Conservation (phyloP, 768 basidiomycete species). For the Hemileccinum impolitum region DNA sequence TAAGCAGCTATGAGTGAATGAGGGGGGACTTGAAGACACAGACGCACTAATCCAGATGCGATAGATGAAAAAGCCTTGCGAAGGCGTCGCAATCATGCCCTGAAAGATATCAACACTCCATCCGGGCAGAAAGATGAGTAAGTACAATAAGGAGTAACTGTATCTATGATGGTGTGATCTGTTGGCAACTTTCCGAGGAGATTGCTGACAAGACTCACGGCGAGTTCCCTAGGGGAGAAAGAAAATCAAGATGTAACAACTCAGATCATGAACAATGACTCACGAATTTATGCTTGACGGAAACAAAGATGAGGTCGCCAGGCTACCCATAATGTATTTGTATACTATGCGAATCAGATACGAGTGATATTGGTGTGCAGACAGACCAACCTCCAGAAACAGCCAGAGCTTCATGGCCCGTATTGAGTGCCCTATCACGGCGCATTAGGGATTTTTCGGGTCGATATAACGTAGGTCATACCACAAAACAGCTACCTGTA, state of each 20-base stretch:
- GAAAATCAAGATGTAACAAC: neutral
- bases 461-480: neutral
- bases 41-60: constrained; percentile 7
- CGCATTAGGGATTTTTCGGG: neutral
- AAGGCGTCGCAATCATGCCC: neutral
- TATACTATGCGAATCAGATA: neutral
- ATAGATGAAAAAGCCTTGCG: constrained; percentile 8
- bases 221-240: neutral
- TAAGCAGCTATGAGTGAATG: neutral
- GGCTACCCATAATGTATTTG: neutral
- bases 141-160: constrained; percentile 3
- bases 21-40: neutral
- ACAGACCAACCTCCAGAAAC: constrained; percentile 7
- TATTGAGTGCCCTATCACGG: constrained; percentile 1
- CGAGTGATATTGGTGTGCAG: neutral
- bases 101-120: neutral
- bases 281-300: neutral
- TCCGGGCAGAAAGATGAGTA: neutral
- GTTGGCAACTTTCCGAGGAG: too few species aligned
- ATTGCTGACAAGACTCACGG: neutral
- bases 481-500: constrained; percentile 6
- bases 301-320: neutral
- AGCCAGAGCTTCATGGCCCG: constrained; percentile 3
- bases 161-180: neutral
- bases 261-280: too few species aligned